Percentiles rank a stretch among this genome's conserved stretches.
phyloP scores from a whole-genome alignment of 2,329 filamentous ascomycete genomes.

The Pseudogymnoascus sp. region DNA sequence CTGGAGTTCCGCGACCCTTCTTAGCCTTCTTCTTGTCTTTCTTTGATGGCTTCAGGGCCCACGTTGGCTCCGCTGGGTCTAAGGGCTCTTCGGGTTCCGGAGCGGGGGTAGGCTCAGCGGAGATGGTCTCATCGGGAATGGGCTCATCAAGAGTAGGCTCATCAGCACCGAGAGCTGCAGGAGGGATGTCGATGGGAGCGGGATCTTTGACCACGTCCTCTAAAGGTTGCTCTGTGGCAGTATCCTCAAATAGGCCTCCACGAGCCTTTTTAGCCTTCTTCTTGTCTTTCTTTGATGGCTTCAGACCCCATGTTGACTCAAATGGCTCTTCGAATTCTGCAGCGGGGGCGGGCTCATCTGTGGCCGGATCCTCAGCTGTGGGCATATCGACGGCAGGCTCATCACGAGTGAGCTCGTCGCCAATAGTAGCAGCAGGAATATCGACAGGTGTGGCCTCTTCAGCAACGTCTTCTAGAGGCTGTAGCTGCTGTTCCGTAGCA shows the following conservation, averaged over 20 bases:
- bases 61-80: constrained; percentile 15
- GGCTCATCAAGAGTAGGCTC: background rate
- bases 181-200: background rate
- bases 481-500: background rate
- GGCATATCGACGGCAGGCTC: background rate
- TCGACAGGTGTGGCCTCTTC: background rate
- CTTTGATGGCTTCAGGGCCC: background rate
- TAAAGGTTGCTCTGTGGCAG: constrained; percentile 1
- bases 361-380: background rate
- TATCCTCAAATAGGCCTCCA: background rate
- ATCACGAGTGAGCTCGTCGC: background rate
- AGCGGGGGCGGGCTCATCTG: background rate
- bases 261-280: constrained; percentile 28
- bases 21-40: constrained; percentile 9
- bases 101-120: background rate
- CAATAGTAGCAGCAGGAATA: background rate
- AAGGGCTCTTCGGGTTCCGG: constrained; percentile 16
- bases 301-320: background rate
- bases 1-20: background rate
- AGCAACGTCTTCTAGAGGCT: background rate
- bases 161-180: background rate
- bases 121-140: background rate
- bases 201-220: background rate
- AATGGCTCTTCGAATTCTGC: background rate
- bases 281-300: constrained; percentile 34